Conservation (phyloP, 495 filamentous ascomycete species). For the Cercophora scortea region DNA sequence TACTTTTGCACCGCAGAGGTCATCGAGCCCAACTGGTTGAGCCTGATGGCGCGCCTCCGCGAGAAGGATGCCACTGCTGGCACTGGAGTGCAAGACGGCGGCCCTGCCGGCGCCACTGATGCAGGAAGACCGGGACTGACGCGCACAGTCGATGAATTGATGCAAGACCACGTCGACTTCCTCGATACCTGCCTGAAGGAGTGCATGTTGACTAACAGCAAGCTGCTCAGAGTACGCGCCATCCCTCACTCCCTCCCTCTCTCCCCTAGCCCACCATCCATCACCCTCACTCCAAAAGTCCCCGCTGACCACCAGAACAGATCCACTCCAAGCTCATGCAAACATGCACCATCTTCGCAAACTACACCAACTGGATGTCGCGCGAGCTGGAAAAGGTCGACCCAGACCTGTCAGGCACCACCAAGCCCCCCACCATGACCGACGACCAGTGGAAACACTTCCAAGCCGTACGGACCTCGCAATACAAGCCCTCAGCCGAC, state of each 20-base stretch:
- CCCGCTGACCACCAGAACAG: constrained; percentile 36
- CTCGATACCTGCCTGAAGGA: constrained; percentile 96
- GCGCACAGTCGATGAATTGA: constrained; percentile 90
- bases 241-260: not conserved
- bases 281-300: not conserved
- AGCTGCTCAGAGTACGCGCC: constrained; percentile 69
- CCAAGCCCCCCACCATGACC: constrained; percentile 44
- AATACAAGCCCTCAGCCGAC: constrained; percentile 6
- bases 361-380: constrained; percentile 72
- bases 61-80: constrained; percentile 48
- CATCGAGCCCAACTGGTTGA: constrained; percentile 95
- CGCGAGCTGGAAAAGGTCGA: constrained; percentile 72
- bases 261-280: not conserved
- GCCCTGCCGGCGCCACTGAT: not conserved
- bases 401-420: constrained; percentile 54
- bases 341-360: constrained; percentile 86
- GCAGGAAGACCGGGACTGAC: constrained; percentile 33
- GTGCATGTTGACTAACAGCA: constrained; percentile 96
- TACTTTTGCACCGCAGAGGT: constrained; percentile 97
- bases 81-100: constrained; percentile 33
- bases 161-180: constrained; percentile 99
- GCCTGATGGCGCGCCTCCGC: constrained; percentile 75
- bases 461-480: constrained; percentile 29
- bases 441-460: constrained; percentile 45
- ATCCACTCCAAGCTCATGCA: constrained; percentile 93